These are phyloP conservation scores for Pogostemon cablin DNA, from an alignment of 257 asterid genomes.

Conservation along the genomic window DNA sequence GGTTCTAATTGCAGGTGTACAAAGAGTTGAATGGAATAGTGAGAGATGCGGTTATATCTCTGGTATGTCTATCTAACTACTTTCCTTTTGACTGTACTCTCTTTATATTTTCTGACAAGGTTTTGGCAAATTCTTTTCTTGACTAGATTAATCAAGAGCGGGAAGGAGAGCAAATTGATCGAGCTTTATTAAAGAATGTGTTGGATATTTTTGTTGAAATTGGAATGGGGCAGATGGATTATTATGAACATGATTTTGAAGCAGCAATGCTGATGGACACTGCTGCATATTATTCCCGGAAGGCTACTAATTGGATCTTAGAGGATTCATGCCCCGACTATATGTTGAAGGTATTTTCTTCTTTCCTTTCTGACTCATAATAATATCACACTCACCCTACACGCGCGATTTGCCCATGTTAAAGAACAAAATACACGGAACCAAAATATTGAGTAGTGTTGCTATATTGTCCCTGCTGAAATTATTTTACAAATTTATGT, in stretches of 20 bases:
- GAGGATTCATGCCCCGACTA: conserved; percentile 68
- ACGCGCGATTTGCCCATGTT: neutral
- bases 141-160: conserved; percentile 65
- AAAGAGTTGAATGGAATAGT: conserved; percentile 73
- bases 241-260: conserved; percentile 59
- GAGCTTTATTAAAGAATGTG: conserved; percentile 54
- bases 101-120: conserved; percentile 21
- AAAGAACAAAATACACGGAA: neutral
- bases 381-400: neutral
- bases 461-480: conserved; percentile 1
- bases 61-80: conserved; percentile 30
- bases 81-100: neutral
- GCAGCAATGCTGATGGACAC: conserved; percentile 55
- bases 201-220: conserved; percentile 66
- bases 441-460: conserved; percentile 15
- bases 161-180: conserved; percentile 71
- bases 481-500: conserved; percentile 1
- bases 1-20: conserved; percentile 67
- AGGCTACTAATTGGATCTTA: conserved; percentile 68
- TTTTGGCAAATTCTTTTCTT: conserved; percentile 8
- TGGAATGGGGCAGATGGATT: conserved; percentile 69
- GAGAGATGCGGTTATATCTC: conserved; percentile 84
- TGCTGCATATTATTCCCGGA: conserved; percentile 64
- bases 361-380: neutral
- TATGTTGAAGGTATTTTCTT: conserved; percentile 48